Evolutionary conservation across 306 rosid species (phyloP), one percentile per base, ranked within the genome.

Genomic region (Ammopiptanthus mongolicus): DNA sequence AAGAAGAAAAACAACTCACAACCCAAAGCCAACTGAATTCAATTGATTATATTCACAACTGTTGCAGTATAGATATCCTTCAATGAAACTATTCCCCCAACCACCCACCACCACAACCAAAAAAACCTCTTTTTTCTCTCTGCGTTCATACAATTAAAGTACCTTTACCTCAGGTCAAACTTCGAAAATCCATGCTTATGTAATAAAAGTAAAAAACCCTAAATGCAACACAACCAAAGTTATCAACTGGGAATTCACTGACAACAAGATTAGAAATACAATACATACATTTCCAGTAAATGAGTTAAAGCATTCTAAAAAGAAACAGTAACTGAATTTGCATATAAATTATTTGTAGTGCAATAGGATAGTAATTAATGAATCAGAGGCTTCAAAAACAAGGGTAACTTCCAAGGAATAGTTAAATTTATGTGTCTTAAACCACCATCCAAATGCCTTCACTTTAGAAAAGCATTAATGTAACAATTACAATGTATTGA

Each of bases 341-440:
- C 19, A 48, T 47, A n/a, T 1, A 48, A 17, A 48, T 48, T 48
- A 48, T 48, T n/a, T 15, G 9, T 48, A 48, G 8, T 15, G 22
- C 21, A 48, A 48, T 48, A 48, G 22, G 15, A 48, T 48, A 48
- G 22, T 10, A n/a, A 48, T n/a, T 48, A 48, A 48, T 15, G 55
- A 48, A 10, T 5, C 52, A 47, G 51, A 44, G 53, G 3, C 7
- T n/a, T 47, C 17, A 5, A 48, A 48, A 55, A 22, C 14, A 42
- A 73, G 41, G 74, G 19, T 12, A 65, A 65, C 46, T 34, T 36
- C 48, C 71, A 46, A 23, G 58, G 13, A 66, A 80, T n/a, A 57
- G 71, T 62, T 48, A 73, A 74, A 69, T 36, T 70, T 36, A 79
- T 33, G 34, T 9, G 15, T 56, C 42, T 5, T 47, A 69, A 69